These are phyloP conservation scores for Ogataea ramenticola DNA, from an alignment of 805 yeast species.

Conservation along the genomic window DNA sequence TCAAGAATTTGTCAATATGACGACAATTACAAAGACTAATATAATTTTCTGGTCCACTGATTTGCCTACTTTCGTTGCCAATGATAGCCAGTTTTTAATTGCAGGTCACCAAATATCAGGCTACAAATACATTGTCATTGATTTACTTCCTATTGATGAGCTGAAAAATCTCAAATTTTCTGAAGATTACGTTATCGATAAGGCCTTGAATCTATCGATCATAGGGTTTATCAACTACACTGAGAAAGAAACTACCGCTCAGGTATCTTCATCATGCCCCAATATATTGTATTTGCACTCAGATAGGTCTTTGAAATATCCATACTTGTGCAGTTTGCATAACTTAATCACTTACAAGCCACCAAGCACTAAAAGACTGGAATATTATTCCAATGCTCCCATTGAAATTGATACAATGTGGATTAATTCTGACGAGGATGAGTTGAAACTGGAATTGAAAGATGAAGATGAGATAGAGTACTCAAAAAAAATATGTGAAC, in stretches of 20 bases:
- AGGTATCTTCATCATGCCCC: no score
- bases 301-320: constrained; percentile 6
- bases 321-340: constrained; percentile 8
- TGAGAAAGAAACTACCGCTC: no score
- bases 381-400: constrained; percentile 71
- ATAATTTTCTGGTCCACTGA: constrained; percentile 27
- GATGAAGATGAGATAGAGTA: constrained; percentile 10
- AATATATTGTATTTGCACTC: constrained; percentile 10
- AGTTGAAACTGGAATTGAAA: background rate
- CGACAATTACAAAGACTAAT: background rate
- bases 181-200: constrained; percentile 7
- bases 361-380: constrained; percentile 65
- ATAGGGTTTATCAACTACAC: constrained; percentile 23
- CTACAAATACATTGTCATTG: constrained; percentile 18
- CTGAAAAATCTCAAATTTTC: constrained; percentile 10
- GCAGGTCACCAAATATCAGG: constrained; percentile 20
- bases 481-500: constrained; percentile 19
- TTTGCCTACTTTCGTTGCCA: constrained; percentile 4
- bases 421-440: constrained; percentile 3
- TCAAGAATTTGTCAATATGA: background rate
- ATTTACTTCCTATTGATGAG: constrained; percentile 11
- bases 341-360: constrained; percentile 52
- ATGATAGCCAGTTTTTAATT: constrained; percentile 9
- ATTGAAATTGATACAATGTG: constrained; percentile 52
- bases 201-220: constrained; percentile 16